These are phyloP conservation scores for Uromyces viciae-fabae DNA, from an alignment of 1,284 basidiomycete species.

Conservation along the genomic window DNA sequence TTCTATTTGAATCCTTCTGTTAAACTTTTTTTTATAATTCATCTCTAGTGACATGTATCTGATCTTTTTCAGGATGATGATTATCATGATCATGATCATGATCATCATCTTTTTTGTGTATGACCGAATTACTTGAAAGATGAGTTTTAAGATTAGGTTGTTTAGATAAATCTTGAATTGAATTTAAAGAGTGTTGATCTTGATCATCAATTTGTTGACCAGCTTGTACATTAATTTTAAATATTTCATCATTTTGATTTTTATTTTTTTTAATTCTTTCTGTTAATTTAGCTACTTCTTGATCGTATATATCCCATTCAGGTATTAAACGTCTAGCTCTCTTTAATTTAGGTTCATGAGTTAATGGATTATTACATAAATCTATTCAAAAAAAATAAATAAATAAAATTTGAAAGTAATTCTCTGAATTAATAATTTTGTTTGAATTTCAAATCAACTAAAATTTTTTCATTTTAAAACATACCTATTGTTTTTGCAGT, in stretches of 20 bases:
- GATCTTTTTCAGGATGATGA: no score
- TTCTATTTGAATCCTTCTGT: no score
- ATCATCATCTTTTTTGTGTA: no score
- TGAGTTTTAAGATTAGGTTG: no score
- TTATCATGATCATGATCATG: no score
- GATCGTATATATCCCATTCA: conserved; percentile 91
- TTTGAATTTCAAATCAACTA: conserved; percentile 50
- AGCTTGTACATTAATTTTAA: conserved; percentile 16
- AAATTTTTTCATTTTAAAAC: conserved; percentile 51
- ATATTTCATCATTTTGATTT: neutral
- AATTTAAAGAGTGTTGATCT: no score
- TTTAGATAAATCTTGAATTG: no score
- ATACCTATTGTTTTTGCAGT: conserved; percentile 81
- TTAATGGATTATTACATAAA: conserved; percentile 56
- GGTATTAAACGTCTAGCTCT: conserved; percentile 84
- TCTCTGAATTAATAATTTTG: neutral
- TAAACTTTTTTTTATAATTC: no score
- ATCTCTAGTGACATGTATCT: no score
- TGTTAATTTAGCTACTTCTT: conserved; percentile 55
- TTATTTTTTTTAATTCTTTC: conserved; percentile 48
- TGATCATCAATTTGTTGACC: conserved; percentile 14
- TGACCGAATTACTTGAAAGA: no score
- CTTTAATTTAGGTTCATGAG: conserved; percentile 77
- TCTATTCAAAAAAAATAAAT: conserved; percentile 47
- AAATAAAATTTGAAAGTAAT: no score